Evolutionary conservation across 2,329 filamentous ascomycete genomes (phyloP).

Genomic region (Aureobasidium sp.): DNA sequence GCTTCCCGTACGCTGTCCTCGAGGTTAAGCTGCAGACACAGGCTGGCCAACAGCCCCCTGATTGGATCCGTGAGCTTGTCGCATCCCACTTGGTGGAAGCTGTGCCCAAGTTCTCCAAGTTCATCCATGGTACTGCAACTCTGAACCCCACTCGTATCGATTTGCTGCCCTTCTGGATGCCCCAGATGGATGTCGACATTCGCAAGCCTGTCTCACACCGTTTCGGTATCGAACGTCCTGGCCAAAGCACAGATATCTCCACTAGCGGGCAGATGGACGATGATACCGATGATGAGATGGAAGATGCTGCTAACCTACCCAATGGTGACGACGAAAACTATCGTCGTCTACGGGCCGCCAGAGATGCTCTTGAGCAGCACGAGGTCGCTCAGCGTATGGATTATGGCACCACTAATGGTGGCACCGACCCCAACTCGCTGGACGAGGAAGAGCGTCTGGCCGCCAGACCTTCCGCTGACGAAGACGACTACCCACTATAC

Average conservation of each 20-base stretch:
- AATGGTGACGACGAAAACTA: slow-evolving; percentile 34
- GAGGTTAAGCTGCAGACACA: slow-evolving; percentile 98
- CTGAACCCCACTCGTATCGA: slow-evolving; percentile 83
- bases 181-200: slow-evolving; percentile 97
- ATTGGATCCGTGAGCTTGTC: slow-evolving; percentile 92
- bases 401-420: slow-evolving; percentile 30
- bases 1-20: slow-evolving; percentile 91
- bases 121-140: slow-evolving; percentile 88
- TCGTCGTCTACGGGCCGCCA: slow-evolving; percentile 40
- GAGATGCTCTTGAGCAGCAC: slow-evolving; percentile 43
- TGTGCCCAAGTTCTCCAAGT: slow-evolving; percentile 99
- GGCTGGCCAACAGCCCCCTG: slow-evolving; percentile 84
- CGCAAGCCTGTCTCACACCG: slow-evolving; percentile 81
- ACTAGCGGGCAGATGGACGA: slow-evolving; percentile 73
- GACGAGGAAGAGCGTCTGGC: slow-evolving; percentile 82
- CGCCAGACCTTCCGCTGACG: slow-evolving; percentile 45
- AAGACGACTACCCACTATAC: slow-evolving; percentile 75
- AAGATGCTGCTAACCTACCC: slow-evolving; percentile 37
- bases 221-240: slow-evolving; percentile 81
- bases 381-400: slow-evolving; percentile 41
- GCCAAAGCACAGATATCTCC: slow-evolving; percentile 63
- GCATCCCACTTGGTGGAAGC: slow-evolving; percentile 92
- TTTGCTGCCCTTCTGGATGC: slow-evolving; percentile 92
- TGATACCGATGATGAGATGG: slow-evolving; percentile 62
- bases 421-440: slow-evolving; percentile 35